phyloP scores from a whole-genome alignment of 352 stramenopile species.

The Phytopythium mirpurense region DNA sequence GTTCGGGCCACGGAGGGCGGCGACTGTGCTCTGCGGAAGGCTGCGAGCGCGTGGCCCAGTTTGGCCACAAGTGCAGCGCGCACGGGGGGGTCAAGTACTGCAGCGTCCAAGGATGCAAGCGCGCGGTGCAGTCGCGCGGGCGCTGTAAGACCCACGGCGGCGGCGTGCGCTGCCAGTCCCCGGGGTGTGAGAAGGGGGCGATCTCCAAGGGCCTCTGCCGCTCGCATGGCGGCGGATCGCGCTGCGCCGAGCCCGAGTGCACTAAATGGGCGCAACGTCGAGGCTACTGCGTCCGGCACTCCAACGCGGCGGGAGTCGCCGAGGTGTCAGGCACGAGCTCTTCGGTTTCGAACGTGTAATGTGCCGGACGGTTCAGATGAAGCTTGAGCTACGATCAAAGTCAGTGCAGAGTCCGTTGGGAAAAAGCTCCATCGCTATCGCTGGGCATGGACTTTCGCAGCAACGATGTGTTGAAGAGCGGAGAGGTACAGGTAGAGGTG shows the following conservation, averaged over 20 bases:
- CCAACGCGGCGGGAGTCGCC: slow-evolving; percentile 24
- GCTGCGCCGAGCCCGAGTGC: slow-evolving; percentile 62
- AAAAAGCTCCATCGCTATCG: too few relatives aligned
- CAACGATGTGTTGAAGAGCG: too few relatives aligned
- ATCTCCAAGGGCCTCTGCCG: slow-evolving; percentile 85
- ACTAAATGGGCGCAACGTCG: slow-evolving; percentile 73
- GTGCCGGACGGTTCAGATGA: too few relatives aligned
- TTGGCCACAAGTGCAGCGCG: slow-evolving; percentile 76
- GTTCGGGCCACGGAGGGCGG: slow-evolving; percentile 64
- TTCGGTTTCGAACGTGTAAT: too few relatives aligned
- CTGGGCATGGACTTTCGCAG: too few relatives aligned
- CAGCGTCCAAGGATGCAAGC: slow-evolving; percentile 56
- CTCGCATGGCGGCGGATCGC: slow-evolving; percentile 71
- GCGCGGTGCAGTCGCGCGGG: slow-evolving; percentile 75
- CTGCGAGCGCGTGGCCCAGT: slow-evolving; percentile 67
- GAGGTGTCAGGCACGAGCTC: slow-evolving; percentile 9
- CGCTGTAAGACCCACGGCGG: slow-evolving; percentile 86
- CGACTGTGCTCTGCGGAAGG: slow-evolving; percentile 64
- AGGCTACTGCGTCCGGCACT: slow-evolving; percentile 73
- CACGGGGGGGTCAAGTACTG: slow-evolving; percentile 80
- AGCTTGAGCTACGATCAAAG: too few relatives aligned
- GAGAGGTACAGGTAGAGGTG: too few relatives aligned
- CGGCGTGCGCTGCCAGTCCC: slow-evolving; percentile 74
- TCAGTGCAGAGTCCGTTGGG: too few relatives aligned
- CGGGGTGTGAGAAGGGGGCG: slow-evolving; percentile 75